Evolutionary conservation across 768 basidiomycete genomes (phyloP).

Genomic region (Krasilnikovozyma curviuscula): DNA sequence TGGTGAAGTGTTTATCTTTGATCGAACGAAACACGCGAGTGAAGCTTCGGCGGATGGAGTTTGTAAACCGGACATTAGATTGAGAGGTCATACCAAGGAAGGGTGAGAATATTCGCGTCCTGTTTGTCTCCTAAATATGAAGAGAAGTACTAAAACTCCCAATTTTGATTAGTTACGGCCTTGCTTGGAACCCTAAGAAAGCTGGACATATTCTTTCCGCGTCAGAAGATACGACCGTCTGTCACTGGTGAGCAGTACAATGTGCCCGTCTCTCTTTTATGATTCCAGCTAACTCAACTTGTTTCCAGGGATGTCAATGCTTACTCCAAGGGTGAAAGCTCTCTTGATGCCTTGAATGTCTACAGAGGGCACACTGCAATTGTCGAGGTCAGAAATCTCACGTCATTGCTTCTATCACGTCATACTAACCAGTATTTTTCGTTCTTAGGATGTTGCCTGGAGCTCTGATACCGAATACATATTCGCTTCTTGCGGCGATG

Average conservation of each 20-base stretch:
- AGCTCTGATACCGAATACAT: slow-evolving; percentile 58
- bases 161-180: slow-evolving; percentile 50
- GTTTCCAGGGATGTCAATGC: slow-evolving; percentile 70
- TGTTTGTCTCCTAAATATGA: background rate
- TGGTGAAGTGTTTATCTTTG: slow-evolving; percentile 86
- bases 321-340: slow-evolving; percentile 54
- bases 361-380: slow-evolving; percentile 80
- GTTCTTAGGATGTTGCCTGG: slow-evolving; percentile 81
- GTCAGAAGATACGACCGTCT: slow-evolving; percentile 89
- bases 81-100: slow-evolving; percentile 79
- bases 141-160: background rate
- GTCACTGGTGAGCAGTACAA: slow-evolving; percentile 49
- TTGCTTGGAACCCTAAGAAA: slow-evolving; percentile 78
- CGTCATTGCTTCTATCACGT: background rate
- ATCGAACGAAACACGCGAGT: slow-evolving; percentile 87
- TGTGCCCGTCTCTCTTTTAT: background rate
- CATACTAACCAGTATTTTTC: background rate
- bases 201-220: slow-evolving; percentile 70
- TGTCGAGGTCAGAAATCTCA: slow-evolving; percentile 50
- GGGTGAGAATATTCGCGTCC: slow-evolving; percentile 40
- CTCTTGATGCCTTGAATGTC: slow-evolving; percentile 62
- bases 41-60: slow-evolving; percentile 67
- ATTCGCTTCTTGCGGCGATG: slow-evolving; percentile 90
- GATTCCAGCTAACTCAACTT: no score
- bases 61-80: slow-evolving; percentile 74